Conservation (phyloP, 2,329 filamentous ascomycete species). For the Harringtonia lauricola region DNA sequence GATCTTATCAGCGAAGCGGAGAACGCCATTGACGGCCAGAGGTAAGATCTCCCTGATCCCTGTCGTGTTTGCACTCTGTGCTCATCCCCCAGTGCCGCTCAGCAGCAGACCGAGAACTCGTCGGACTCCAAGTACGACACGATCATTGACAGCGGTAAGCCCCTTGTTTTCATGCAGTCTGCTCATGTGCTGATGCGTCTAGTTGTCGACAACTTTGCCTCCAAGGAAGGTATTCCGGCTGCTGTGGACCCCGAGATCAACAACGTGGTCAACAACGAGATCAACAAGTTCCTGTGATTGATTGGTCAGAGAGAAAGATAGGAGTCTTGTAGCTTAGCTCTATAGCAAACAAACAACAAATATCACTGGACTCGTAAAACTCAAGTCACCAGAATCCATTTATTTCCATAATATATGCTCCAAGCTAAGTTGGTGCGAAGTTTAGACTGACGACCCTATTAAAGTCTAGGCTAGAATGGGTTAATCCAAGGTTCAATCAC, state of each 20-base stretch:
- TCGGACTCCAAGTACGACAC: slow-evolving; percentile 21
- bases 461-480: no score
- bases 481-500: no score
- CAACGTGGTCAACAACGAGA: slow-evolving; percentile 22
- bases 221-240: slow-evolving; percentile 21
- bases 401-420: no score
- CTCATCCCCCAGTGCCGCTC: slow-evolving; percentile 14
- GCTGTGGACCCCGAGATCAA: slow-evolving; percentile 21
- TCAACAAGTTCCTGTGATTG: slow-evolving; percentile 20
- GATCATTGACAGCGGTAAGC: slow-evolving; percentile 20
- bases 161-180: not conserved
- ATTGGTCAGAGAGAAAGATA: no score
- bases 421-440: no score
- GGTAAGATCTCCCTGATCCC: slow-evolving; percentile 7
- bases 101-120: slow-evolving; percentile 17
- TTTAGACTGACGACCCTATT: no score
- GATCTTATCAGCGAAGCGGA: slow-evolving; percentile 21
- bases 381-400: no score
- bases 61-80: not conserved
- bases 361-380: not conserved
- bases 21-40: slow-evolving; percentile 19
- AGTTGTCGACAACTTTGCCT: slow-evolving; percentile 21
- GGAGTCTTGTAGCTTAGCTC: not conserved
- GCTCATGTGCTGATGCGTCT: not conserved
- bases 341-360: not conserved